Evolutionary conservation across 495 filamentous ascomycete species (phyloP).

Genomic region (Penicillium angulare): DNA sequence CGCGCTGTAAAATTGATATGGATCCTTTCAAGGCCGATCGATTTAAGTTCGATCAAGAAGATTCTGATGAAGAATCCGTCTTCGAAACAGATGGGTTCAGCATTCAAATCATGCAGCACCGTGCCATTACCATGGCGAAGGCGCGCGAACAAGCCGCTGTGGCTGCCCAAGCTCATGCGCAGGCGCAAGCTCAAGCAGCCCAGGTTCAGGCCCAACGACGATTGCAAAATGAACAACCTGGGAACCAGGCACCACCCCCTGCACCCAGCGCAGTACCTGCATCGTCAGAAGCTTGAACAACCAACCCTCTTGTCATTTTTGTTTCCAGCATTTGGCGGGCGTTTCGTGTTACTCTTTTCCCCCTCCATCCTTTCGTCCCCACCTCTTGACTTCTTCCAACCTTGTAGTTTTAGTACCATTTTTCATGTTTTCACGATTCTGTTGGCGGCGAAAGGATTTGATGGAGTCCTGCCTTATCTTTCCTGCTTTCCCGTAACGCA

Average conservation of each 20-base stretch:
- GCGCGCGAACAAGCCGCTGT: constrained; percentile 47
- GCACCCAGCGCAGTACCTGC: constrained; percentile 31
- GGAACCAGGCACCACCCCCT: constrained; percentile 32
- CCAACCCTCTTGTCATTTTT: constrained; percentile 20
- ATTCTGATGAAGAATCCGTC: constrained; percentile 67
- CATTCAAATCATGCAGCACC: constrained; percentile 67
- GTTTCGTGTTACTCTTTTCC: constrained; percentile 28
- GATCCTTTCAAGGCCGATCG: constrained; percentile 60
- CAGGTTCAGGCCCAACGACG: constrained; percentile 39
- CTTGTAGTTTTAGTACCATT: constrained; percentile 41
- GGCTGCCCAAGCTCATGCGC: constrained; percentile 46
- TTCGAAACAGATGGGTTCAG: constrained; percentile 73
- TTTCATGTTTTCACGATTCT: constrained; percentile 27
- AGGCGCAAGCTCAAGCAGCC: constrained; percentile 45
- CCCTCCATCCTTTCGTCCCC: constrained; percentile 13
- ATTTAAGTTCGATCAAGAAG: constrained; percentile 76
- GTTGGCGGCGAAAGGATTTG: constrained; percentile 22
- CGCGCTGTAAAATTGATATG: constrained; percentile 49
- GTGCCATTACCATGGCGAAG: constrained; percentile 62
- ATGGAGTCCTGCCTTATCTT: constrained; percentile 18
- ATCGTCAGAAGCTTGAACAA: constrained; percentile 36
- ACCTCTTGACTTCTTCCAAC: constrained; percentile 15
- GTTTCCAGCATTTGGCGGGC: constrained; percentile 41
- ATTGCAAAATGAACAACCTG: constrained; percentile 41
- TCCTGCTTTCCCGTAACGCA: constrained; percentile 22